Evolutionary conservation across 2,329 filamentous ascomycete genomes (phyloP).

Genomic region (Diplocarpon rosae): DNA sequence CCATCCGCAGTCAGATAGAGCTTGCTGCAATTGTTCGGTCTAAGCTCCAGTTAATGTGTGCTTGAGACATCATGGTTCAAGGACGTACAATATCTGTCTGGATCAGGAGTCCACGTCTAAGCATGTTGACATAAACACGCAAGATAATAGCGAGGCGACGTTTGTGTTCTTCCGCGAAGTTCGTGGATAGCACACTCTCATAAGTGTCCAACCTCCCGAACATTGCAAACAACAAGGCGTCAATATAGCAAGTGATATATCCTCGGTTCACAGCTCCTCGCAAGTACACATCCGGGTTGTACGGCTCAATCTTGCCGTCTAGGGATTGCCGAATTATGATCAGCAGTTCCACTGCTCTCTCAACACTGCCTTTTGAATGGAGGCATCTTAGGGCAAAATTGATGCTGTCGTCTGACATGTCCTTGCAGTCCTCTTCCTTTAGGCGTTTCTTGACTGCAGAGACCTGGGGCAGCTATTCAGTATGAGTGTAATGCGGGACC

Average conservation of each 20-base stretch:
- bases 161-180: slow-evolving; percentile 59
- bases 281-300: slow-evolving; percentile 60
- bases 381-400: slow-evolving; percentile 49
- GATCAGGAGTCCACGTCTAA: slow-evolving; percentile 76
- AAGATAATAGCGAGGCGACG: slow-evolving; percentile 67
- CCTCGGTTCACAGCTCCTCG: slow-evolving; percentile 78
- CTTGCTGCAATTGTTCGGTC: slow-evolving; percentile 74
- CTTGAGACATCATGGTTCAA: background rate
- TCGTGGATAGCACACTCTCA: slow-evolving; percentile 79
- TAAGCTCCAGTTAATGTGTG: slow-evolving; percentile 27
- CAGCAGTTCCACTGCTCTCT: slow-evolving; percentile 67
- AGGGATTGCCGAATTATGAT: slow-evolving; percentile 71
- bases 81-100: slow-evolving; percentile 55
- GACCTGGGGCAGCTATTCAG: slow-evolving; percentile 30
- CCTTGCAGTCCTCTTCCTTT: slow-evolving; percentile 39
- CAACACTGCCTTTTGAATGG: slow-evolving; percentile 57
- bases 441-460: slow-evolving; percentile 42
- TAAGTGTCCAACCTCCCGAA: slow-evolving; percentile 84
- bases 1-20: slow-evolving; percentile 82
- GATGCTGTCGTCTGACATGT: slow-evolving; percentile 50
- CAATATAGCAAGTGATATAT: slow-evolving; percentile 87
- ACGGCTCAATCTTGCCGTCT: slow-evolving; percentile 65
- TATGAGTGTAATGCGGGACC: background rate
- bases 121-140: slow-evolving; percentile 85
- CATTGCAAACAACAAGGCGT: slow-evolving; percentile 89